Conservation (phyloP, 495 filamentous ascomycete genomes). For the Hypoxylon lenormandii region DNA sequence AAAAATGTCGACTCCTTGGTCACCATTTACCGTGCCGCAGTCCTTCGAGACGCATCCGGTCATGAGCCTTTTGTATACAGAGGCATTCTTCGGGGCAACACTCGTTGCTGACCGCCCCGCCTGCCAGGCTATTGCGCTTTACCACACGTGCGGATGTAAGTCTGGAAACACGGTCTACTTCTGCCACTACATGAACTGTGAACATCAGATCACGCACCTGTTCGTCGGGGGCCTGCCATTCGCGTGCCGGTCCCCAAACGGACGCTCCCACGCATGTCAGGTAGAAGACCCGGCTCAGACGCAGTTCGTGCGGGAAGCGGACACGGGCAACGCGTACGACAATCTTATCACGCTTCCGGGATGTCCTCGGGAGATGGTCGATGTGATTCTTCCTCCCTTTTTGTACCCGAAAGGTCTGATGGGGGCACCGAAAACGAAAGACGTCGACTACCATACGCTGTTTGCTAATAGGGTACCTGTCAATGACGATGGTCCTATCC, state of each 20-base stretch:
- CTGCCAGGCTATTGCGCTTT: slow-evolving; percentile 20
- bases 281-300: slow-evolving; percentile 17
- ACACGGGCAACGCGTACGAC: slow-evolving; percentile 30
- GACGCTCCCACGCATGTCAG: slow-evolving; percentile 14
- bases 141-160: slow-evolving; percentile 37
- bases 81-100: too few species aligned
- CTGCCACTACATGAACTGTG: slow-evolving; percentile 4
- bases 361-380: slow-evolving; percentile 10
- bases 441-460: too few species aligned
- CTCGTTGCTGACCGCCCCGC: too few species aligned
- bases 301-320: slow-evolving; percentile 32
- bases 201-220: slow-evolving; percentile 8
- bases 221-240: slow-evolving; percentile 29
- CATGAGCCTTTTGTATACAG: too few species aligned
- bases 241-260: slow-evolving; percentile 14
- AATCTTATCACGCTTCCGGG: slow-evolving; percentile 19
- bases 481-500: too few species aligned
- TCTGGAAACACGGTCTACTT: slow-evolving; percentile 3
- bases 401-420: neutral
- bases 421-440: too few species aligned
- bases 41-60: too few species aligned
- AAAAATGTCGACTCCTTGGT: slow-evolving; percentile 17
- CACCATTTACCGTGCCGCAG: neutral
- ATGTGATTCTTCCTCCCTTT: slow-evolving; percentile 3
- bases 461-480: too few species aligned